Conservation (phyloP, 306 rosid genomes). For the Castanopsis chinensis region DNA sequence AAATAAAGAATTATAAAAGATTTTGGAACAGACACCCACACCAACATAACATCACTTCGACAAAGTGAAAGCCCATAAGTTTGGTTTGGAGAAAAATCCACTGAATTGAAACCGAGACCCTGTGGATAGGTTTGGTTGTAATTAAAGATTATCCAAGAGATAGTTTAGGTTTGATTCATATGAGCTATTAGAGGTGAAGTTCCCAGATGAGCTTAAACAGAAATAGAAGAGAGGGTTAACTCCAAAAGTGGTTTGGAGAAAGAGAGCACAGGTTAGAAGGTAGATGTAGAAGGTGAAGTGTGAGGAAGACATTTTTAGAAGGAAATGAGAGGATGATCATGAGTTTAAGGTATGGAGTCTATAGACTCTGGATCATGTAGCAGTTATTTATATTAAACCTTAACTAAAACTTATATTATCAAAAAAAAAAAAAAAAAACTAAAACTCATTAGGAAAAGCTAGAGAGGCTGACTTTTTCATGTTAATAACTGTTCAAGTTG, state of each 20-base stretch:
- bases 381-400: background rate
- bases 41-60: background rate
- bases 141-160: background rate
- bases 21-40: too few relatives aligned
- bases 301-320: background rate
- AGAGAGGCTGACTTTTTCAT: too few relatives aligned
- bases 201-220: background rate
- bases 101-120: background rate
- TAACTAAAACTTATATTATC: background rate
- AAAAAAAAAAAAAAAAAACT: too few relatives aligned
- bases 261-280: background rate
- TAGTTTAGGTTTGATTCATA: background rate
- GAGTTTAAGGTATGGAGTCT: background rate
- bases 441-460: background rate
- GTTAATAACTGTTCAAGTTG: too few relatives aligned
- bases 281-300: background rate
- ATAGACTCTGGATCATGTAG: background rate
- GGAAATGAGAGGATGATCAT: background rate
- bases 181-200: background rate
- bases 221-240: background rate
- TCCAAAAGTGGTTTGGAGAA: background rate
- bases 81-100: background rate
- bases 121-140: background rate
- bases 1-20: background rate
- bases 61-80: background rate